Base-by-base conservation (phyloP, 768 basidiomycete species). In the Ramaria sp. region DNA sequence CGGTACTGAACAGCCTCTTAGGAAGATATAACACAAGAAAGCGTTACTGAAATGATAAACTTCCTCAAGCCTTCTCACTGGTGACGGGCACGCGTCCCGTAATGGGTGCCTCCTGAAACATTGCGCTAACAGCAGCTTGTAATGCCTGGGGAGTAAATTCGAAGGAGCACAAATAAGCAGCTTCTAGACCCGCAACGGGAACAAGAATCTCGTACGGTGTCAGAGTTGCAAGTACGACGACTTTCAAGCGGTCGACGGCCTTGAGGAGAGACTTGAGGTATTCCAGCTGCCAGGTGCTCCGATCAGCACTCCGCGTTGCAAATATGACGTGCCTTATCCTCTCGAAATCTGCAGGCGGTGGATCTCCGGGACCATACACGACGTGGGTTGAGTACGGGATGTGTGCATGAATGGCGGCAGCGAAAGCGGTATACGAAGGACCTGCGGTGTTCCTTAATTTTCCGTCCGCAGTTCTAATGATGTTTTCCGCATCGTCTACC, bases 161-260 rank as follows among this genome's bases (percentile, higher is more conserved):
- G 62, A 79, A 83, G 41, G 77, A 78, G 16, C 70, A 74, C 3
- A 84, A 58, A 34, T 73, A 77, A 22, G 69, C 52, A 8, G 52
- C 51, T 36, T 50, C 43, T 5, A 34, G 42, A 22, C 50, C 49
- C 18, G 45, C 58, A 1, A 41, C 44, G 25, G 50, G 44, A 8
- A 62, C 65, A 13, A 72, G 65, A 10, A 82, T 55, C 57, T 85
- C 83, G 59, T 85, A 86, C 27, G 83, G 83, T n/a, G 74, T 77
- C 61, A 82, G 82, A 36, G 78, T 82, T 18, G 79, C 73, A 0
- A 85, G 57, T 13, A 84, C 63, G 1, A 82, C 69, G 32, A 82
- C 64, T 16, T 16, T 41, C 2, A 5, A n/a, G 7, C 53, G 27
- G 18, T 56, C 65, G 42, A 61, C 57, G 51, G 59, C 20, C 32